Base-by-base conservation (phyloP, 2,329 filamentous ascomycete species). In the Simplicillium aogashimaense region DNA sequence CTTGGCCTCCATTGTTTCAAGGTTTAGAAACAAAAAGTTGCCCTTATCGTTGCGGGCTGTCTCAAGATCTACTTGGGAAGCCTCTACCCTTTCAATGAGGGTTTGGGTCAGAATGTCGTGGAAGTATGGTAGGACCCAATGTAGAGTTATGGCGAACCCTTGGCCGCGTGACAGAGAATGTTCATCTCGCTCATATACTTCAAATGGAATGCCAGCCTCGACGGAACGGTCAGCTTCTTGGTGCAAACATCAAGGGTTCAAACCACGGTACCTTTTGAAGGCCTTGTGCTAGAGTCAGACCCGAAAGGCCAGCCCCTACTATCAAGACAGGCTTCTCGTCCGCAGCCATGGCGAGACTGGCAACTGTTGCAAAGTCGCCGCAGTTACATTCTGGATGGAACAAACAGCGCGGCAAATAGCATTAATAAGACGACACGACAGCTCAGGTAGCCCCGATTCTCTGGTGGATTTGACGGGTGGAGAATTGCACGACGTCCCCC, bases 61-160 rank as follows among this genome's bases (percentile, higher is more conserved):
- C 45, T 66, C 55, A 17, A 47, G 57, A 42, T 51, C 55, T 56
- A 43, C 55, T 42, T 58, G 55, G 32, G 49, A 51, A 11, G 43
- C 41, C 29, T 58, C 53, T 15, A 58, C 37, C 9, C 42, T 45
- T 3, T 38, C 41, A 6, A 55, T 31, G 1, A 52, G 54, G 7
- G 44, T 42, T 6, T 41, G 41, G 15, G 53, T 52, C 3, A 57
- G 40, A 12, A 57, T 44, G 41, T 55, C 41, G 13, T 40, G 37
- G 9, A 58, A 46, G 29, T 50, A 57, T 2, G 48, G 53, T 11
- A 77, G 58, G 15, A 64, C 69, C 74, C 75, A 80, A 49, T 80
- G 73, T 29, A 80, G 54, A 2, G 75, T 78, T 38, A 81, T 61
- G 33, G 71, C 75, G 76, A 75, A 80, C 36, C 76, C 74, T 32